Base-by-base conservation (phyloP, 192 early-diverging fungal genomes). In the Lobosporangium transversale region DNA sequence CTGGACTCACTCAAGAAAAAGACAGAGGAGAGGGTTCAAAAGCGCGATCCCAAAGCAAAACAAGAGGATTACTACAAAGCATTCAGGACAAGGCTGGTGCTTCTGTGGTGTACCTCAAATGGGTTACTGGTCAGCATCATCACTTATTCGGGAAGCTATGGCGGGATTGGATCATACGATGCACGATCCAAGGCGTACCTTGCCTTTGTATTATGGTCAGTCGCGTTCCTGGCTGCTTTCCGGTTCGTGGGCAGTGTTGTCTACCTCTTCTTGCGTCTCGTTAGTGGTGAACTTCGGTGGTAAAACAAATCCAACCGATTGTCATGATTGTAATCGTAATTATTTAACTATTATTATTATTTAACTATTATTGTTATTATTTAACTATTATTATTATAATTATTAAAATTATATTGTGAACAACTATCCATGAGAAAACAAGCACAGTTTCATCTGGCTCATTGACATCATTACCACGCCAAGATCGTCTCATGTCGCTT, bases 21-120 rank as follows among this genome's bases (percentile, higher is more conserved):
- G 27, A 62, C 83, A 21, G 70, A 78, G 8, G 81, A 87, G 30
- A 84, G 83, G 15, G 78, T 73, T 4, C 53, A 83, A 58, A 73
- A 90, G 80, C 81, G 87, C 17, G 89, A 92, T 70, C 85, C 87
- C 2, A 86, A 89, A 53, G 90, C 89, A 8, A 94, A 94, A 62
- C 87, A 88, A 65, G 91, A 80, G 43, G 93, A 95, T 79, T 93
- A 95, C 75, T 94, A 93, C 78, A 88, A 90, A 36, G 70, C 89
- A 37, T 95, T 94, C 86, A 87, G 94, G 62, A 95, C 93, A 1
- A 76, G 83, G 8, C 79, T 94, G 20, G 88, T 95, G 1, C 68
- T 95, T 20, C 68, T 68, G 18, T 95, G 94, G 94, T 86, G 93
- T 57, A 79, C 93, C n/a, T 86, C 86, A n/a, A 95, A 95, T 75